These are phyloP conservation scores for Pseudogymnoascus sp. DNA, from an alignment of 2,329 filamentous ascomycete species.

Conservation along the genomic window DNA sequence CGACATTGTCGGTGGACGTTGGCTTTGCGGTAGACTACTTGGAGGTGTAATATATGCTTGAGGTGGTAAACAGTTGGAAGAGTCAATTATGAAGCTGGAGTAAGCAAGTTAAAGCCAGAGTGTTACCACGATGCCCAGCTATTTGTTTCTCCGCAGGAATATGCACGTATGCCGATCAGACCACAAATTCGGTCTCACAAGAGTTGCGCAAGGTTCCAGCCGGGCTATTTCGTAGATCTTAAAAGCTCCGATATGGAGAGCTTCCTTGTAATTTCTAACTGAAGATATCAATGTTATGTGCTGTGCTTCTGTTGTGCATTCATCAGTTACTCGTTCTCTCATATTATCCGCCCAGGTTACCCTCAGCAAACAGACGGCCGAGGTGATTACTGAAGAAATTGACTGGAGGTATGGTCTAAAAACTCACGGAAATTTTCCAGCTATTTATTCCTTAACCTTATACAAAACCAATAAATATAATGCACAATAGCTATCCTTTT, in stretches of 20 bases:
- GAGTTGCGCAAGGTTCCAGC: constrained; percentile 3
- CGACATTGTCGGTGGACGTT: constrained; percentile 33
- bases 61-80: background rate
- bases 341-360: constrained; percentile 4
- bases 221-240: background rate
- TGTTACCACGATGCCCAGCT: background rate
- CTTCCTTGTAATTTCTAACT: background rate
- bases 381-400: background rate
- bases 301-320: background rate
- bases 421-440: background rate
- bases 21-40: background rate
- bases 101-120: background rate
- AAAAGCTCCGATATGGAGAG: background rate
- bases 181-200: background rate
- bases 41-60: background rate
- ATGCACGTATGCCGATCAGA: background rate
- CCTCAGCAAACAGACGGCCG: background rate
- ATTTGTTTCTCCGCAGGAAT: background rate
- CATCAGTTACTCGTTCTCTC: background rate
- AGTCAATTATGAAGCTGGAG: background rate
- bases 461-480: background rate
- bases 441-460: background rate
- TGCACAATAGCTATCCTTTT: background rate
- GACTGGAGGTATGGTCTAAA: background rate
- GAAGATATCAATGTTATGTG: background rate